A percentile compares a stretch with the other conserved stretches of the same genome.
phyloP scores from a whole-genome alignment of 148 eudicot genomes.

The Rhododendron mucronatum region DNA sequence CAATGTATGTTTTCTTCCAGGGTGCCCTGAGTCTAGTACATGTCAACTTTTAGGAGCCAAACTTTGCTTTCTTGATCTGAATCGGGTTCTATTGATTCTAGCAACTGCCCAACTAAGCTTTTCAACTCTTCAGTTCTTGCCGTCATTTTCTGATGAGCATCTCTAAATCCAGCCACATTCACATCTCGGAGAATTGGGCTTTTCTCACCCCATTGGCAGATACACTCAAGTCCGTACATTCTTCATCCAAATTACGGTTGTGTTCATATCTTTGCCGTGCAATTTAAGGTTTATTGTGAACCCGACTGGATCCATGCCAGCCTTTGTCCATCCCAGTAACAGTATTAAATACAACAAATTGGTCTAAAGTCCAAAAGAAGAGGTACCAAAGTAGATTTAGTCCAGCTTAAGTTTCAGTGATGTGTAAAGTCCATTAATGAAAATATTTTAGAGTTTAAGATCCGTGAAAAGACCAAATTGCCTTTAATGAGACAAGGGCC shows the following conservation, averaged over 20 bases:
- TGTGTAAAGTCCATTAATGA: too few relatives aligned
- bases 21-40: background rate
- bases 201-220: slow-evolving; percentile 28
- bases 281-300: slow-evolving; percentile 29
- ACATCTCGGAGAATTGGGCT: slow-evolving; percentile 24
- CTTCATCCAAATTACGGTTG: slow-evolving; percentile 21
- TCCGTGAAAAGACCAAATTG: too few relatives aligned
- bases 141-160: slow-evolving; percentile 16
- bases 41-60: background rate
- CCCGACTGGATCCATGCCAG: slow-evolving; percentile 40
- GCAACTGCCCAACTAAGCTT: slow-evolving; percentile 12
- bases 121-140: slow-evolving; percentile 17
- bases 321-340: slow-evolving; percentile 28
- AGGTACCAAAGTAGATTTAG: too few relatives aligned
- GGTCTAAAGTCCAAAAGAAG: too few relatives aligned
- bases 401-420: too few relatives aligned
- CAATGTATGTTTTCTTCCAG: background rate
- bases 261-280: slow-evolving; percentile 26
- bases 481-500: too few relatives aligned
- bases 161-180: slow-evolving; percentile 14
- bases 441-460: too few relatives aligned
- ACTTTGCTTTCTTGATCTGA: slow-evolving; percentile 8
- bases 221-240: background rate
- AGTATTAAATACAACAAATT: background rate
- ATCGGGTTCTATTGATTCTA: slow-evolving; percentile 19